These are phyloP conservation scores for Veloporphyrellus conicus DNA, from an alignment of 1,284 basidiomycete genomes.

Conservation along the genomic window DNA sequence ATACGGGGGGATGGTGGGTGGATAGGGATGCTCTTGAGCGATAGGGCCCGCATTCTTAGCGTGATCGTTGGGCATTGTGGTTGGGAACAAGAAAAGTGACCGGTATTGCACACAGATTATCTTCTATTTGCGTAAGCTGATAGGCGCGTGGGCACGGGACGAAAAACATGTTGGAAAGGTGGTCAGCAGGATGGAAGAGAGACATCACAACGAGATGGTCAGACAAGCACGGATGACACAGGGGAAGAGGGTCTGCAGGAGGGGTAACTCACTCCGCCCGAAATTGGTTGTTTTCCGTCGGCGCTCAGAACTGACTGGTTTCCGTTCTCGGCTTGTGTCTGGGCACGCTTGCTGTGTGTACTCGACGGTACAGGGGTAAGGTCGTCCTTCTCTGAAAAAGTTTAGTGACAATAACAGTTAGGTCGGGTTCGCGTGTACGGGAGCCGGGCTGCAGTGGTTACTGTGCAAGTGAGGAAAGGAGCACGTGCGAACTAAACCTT, in stretches of 20 bases:
- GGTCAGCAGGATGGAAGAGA: constrained; percentile 7
- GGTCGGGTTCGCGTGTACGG: constrained; percentile 5
- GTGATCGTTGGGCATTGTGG: constrained; percentile 31
- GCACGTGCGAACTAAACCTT: constrained; percentile 35
- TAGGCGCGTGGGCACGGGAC: constrained; percentile 23
- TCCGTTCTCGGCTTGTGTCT: constrained; percentile 13
- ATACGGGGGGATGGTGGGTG: constrained; percentile 31
- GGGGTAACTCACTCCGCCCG: constrained; percentile 35
- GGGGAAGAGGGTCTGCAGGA: constrained; percentile 1
- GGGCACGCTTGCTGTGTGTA: constrained; percentile 9
- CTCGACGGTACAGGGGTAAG: constrained; percentile 6
- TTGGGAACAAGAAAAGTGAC: constrained; percentile 27
- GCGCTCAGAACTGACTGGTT: constrained; percentile 32
- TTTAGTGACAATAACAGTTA: constrained; percentile 7
- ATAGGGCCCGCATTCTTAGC: constrained; percentile 30
- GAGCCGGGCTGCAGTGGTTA: constrained; percentile 22
- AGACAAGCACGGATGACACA: background rate
- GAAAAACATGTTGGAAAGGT: constrained; percentile 18
- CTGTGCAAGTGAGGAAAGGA: constrained; percentile 24
- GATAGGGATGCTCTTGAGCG: constrained; percentile 30
- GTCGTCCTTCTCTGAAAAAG: constrained; percentile 9
- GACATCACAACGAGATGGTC: constrained; percentile 1
- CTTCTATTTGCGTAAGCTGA: constrained; percentile 32
- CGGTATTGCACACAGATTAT: constrained; percentile 19
- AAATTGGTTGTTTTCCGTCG: constrained; percentile 36